Evolutionary conservation across 2,329 filamentous ascomycete species (phyloP).

Genomic region (Penicillium fuscoglaucum): DNA sequence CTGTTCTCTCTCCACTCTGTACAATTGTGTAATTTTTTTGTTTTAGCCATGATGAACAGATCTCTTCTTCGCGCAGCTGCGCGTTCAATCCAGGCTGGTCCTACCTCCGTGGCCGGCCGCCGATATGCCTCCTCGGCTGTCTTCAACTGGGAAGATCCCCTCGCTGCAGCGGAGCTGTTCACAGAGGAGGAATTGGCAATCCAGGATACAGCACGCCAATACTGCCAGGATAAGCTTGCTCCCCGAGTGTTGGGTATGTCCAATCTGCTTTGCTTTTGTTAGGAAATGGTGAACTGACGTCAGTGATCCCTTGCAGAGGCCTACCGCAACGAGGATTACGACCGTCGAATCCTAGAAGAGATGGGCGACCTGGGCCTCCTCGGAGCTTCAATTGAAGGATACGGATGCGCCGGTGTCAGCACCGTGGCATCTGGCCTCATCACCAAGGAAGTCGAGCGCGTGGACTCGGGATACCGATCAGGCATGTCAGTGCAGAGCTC

Average conservation of each 20-base stretch:
- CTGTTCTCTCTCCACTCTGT: slow-evolving; percentile 1
- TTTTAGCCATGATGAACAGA: slow-evolving; percentile 32
- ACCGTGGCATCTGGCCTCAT: slow-evolving; percentile 88
- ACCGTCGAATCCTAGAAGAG: slow-evolving; percentile 79
- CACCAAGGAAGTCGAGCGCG: slow-evolving; percentile 83
- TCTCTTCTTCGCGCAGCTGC: slow-evolving; percentile 35
- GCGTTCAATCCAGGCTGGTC: slow-evolving; percentile 30
- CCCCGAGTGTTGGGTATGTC: slow-evolving; percentile 79
- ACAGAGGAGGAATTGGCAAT: slow-evolving; percentile 92
- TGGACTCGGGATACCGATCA: slow-evolving; percentile 88
- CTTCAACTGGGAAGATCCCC: slow-evolving; percentile 92
- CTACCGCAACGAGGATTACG: slow-evolving; percentile 83
- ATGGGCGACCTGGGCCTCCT: slow-evolving; percentile 92
- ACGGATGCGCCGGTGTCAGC: slow-evolving; percentile 83
- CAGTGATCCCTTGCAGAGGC: slow-evolving; percentile 59
- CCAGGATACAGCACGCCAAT: slow-evolving; percentile 84
- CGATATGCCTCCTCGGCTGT: slow-evolving; percentile 38
- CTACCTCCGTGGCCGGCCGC: slow-evolving; percentile 20
- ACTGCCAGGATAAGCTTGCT: slow-evolving; percentile 85
- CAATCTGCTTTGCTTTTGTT: slow-evolving; percentile 5
- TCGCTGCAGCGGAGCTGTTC: slow-evolving; percentile 70
- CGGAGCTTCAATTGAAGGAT: slow-evolving; percentile 81
- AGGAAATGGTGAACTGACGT: slow-evolving; percentile 1
- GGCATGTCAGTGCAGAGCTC: slow-evolving; percentile 94
- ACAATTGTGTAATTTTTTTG: not conserved